phyloP scores from a whole-genome alignment of 257 asterid species.

The Solanum phureja region DNA sequence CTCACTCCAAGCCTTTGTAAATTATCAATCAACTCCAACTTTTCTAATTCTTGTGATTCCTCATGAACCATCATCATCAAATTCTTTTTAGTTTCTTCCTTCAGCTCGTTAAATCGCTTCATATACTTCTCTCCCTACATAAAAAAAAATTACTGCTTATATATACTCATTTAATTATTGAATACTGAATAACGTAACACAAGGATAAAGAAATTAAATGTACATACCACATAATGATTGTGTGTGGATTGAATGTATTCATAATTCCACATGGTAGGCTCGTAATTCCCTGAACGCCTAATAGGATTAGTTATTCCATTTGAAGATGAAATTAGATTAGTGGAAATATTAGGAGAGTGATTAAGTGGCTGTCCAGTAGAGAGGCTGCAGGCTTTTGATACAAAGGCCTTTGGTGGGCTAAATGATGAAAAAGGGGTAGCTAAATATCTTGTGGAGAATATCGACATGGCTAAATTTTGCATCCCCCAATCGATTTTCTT shows the following conservation, averaged over 20 bases:
- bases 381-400: not conserved
- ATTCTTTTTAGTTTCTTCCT: not conserved
- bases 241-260: conserved; percentile 27
- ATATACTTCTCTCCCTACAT: not conserved
- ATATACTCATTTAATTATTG: not conserved
- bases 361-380: not conserved
- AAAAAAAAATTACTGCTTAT: too few species aligned
- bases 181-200: not conserved
- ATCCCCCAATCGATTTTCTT: not conserved
- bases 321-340: not conserved
- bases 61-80: not conserved
- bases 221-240: conserved; percentile 17
- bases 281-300: conserved; percentile 37
- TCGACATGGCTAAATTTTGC: not conserved
- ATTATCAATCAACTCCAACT: not conserved
- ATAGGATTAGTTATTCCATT: not conserved
- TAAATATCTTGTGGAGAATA: not conserved
- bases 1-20: too few species aligned
- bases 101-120: not conserved
- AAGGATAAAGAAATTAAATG: too few species aligned
- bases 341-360: not conserved
- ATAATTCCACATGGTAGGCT: conserved; percentile 24
- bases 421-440: not conserved
- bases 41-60: not conserved
- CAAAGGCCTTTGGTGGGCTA: not conserved